Conservation (phyloP, 164 flowering plant genomes). For the Platanus orientalis region DNA sequence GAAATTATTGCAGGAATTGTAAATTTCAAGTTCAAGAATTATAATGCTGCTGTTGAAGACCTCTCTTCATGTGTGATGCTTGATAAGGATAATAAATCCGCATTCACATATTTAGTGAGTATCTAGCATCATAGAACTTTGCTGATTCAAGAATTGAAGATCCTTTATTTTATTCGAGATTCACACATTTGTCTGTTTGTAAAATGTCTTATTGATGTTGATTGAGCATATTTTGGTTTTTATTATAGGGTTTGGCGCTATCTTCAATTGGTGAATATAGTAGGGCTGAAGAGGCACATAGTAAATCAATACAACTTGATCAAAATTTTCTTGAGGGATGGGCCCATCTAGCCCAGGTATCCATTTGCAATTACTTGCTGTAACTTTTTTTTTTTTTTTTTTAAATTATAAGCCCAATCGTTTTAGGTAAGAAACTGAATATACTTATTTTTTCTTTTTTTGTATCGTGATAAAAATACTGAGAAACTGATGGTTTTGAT, state of each 20-base stretch:
- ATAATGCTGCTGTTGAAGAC: slow-evolving; percentile 75
- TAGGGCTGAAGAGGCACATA: slow-evolving; percentile 82
- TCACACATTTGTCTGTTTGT: background rate
- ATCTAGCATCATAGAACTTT: background rate
- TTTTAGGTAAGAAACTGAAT: no score
- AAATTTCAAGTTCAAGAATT: slow-evolving; percentile 84
- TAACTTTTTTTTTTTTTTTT: background rate
- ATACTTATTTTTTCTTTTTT: no score
- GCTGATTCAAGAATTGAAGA: slow-evolving; percentile 5
- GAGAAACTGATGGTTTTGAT: no score
- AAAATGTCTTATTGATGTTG: background rate
- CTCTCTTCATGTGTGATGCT: slow-evolving; percentile 69
- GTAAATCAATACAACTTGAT: slow-evolving; percentile 74
- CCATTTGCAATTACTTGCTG: slow-evolving; percentile 1
- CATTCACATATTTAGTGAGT: slow-evolving; percentile 82
- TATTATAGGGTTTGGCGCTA: slow-evolving; percentile 69
- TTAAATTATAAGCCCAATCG: background rate
- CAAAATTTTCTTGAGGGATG: slow-evolving; percentile 74
- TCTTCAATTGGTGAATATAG: slow-evolving; percentile 79
- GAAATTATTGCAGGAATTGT: slow-evolving; percentile 69
- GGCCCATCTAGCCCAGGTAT: slow-evolving; percentile 88
- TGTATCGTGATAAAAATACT: no score
- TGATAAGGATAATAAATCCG: slow-evolving; percentile 78
- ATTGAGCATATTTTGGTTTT: background rate
- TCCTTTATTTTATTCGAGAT: background rate